Base-by-base conservation (phyloP, 306 rosid species). In the Sicyos edulis region DNA sequence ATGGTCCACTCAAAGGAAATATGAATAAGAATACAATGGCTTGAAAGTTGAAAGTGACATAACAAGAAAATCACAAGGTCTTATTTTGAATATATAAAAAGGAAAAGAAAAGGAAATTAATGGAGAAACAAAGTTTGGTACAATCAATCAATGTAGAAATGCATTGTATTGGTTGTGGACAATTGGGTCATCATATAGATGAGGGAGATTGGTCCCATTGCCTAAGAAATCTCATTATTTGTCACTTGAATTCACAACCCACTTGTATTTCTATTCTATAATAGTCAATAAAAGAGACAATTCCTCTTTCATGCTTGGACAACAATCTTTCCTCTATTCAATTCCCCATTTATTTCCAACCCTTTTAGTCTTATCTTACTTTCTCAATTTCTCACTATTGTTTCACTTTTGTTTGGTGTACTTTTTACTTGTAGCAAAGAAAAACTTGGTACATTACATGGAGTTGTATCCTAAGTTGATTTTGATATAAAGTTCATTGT, bases 171-270 rank as follows among this genome's bases (percentile, higher is more conserved):
- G 74, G 44, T 52, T 70, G 22, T 70, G 58, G 61, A 70, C 11
- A 52, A 70, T 52, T 67, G 56, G 56, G 71, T 69, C 57, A 68
- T 68, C 73, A 68, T 50, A 21, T 16, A n/a, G 73, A 51, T 69
- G 58, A 51, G 20, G 20, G 21, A 50, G 61, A 17, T 16, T 70
- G 74, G 74, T 52, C 61, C 74, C 74, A 50, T 53, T 70, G 60
- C 24, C 8, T 53, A 70, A 8, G 17, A n/a, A 52, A 47, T 5
- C 16, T 52, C 49, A 70, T 50, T 52, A 50, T 70, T 70, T 70
- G 61, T 29, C 47, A 70, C 29, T 70, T 70, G 49, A 70, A 70
- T 70, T 53, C 60, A 70, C 21, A 52, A 70, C 61, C 74, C 74
- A 70, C 60, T 70, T 50, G 17, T 26, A 52, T 52, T 24, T 44